phyloP scores from a whole-genome alignment of 768 basidiomycete species.

The Tephrocybe sp. region DNA sequence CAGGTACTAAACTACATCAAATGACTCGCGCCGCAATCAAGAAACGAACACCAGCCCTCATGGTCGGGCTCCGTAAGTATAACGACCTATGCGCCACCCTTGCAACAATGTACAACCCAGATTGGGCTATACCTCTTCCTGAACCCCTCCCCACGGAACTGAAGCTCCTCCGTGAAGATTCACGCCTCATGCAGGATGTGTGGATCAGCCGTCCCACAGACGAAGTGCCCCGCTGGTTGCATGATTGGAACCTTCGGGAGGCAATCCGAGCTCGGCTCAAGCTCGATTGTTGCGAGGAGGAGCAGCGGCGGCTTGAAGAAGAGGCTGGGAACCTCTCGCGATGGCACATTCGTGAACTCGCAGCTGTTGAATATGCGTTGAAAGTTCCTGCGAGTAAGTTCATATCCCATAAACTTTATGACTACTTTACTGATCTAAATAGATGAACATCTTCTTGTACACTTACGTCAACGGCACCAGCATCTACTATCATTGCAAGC shows the following conservation, averaged over 20 bases:
- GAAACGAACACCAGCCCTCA: slow-evolving; percentile 27
- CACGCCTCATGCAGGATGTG: slow-evolving; percentile 32
- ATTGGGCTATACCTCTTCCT: slow-evolving; percentile 30
- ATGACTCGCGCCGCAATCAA: slow-evolving; percentile 28
- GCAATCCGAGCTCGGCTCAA: slow-evolving; percentile 20
- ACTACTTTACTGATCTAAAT: no score
- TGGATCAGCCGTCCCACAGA: slow-evolving; percentile 25
- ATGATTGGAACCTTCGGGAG: slow-evolving; percentile 21
- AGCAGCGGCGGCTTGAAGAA: no score
- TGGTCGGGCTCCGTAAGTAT: slow-evolving; percentile 26
- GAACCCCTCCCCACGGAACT: slow-evolving; percentile 29
- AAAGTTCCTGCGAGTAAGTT: no score
- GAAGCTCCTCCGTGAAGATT: slow-evolving; percentile 16
- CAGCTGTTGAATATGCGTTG: no score
- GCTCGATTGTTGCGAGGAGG: slow-evolving; percentile 14
- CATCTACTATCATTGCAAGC: no score
- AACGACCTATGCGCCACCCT: slow-evolving; percentile 27
- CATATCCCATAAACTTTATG: no score
- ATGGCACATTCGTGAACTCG: no score
- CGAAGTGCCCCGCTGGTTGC: slow-evolving; percentile 28
- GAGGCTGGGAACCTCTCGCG: no score
- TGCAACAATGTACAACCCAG: slow-evolving; percentile 16
- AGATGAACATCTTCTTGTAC: no score
- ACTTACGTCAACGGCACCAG: no score
- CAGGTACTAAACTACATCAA: slow-evolving; percentile 34